Percentiles rank a stretch among this genome's conserved stretches.
Conservation (phyloP, 192 early-diverging fungal species). For the Thamnidium elegans region DNA sequence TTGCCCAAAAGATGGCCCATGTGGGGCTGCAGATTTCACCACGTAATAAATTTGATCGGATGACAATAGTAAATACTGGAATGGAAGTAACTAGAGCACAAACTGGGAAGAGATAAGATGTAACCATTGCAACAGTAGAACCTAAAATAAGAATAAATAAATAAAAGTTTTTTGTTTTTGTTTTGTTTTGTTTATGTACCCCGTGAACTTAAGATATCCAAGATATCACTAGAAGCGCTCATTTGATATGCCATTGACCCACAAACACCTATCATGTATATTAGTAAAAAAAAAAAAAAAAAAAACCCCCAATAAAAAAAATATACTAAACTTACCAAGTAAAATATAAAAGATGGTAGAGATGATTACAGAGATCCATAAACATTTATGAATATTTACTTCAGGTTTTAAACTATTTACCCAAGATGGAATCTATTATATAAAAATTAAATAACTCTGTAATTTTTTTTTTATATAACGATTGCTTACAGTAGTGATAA, state of each 20-base stretch:
- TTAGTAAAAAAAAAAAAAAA: neutral
- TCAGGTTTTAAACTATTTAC: constrained; percentile 38
- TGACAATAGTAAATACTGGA: constrained; percentile 68
- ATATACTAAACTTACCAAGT: constrained; percentile 17
- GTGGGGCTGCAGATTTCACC: constrained; percentile 44
- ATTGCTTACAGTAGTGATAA: constrained; percentile 58
- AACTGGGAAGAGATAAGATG: constrained; percentile 53
- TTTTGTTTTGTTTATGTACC: constrained; percentile 10
- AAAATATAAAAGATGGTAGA: constrained; percentile 57
- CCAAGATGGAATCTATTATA: constrained; percentile 26
- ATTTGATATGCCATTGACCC: constrained; percentile 54
- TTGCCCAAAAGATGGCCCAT: constrained; percentile 54
- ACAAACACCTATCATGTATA: constrained; percentile 39
- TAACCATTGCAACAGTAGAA: constrained; percentile 38
- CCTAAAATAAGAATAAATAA: constrained; percentile 11
- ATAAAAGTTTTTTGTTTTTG: neutral
- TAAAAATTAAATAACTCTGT: neutral
- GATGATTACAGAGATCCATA: constrained; percentile 50
- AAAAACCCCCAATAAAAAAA: neutral
- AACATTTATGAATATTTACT: constrained; percentile 58
- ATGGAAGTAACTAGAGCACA: constrained; percentile 63
- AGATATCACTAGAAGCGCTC: constrained; percentile 19
- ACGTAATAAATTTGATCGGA: constrained; percentile 56
- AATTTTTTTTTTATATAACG: neutral
- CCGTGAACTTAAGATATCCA: constrained; percentile 16